A percentile compares a stretch with the other conserved stretches of the same genome.
phyloP scores from a whole-genome alignment of 108 stramenopile species.

The Discostella pseudostelligera region DNA sequence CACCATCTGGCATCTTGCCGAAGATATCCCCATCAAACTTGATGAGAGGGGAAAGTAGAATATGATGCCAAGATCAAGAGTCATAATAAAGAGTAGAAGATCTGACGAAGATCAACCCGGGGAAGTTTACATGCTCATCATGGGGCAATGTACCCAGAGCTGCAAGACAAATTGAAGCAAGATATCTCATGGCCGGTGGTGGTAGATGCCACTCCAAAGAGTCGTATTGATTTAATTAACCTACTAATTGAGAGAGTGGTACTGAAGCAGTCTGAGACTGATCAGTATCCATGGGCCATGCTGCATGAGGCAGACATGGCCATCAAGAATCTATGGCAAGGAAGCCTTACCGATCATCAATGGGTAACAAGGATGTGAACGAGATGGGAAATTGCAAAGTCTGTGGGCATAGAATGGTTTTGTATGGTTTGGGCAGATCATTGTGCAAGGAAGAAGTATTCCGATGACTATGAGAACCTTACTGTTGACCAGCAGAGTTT shows the following conservation, averaged over 20 bases:
- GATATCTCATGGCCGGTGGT: not conserved
- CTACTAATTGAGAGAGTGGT: not conserved
- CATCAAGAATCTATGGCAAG: not conserved
- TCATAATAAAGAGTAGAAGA: not conserved
- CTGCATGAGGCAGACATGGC: not conserved
- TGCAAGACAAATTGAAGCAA: constrained; percentile 3
- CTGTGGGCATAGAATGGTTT: constrained; percentile 1
- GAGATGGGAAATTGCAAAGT: constrained; percentile 8
- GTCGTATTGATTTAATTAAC: not conserved
- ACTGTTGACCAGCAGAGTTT: not conserved
- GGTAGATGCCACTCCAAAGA: not conserved
- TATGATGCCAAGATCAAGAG: not conserved
- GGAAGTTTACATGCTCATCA: constrained; percentile 1
- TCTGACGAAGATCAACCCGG: not conserved
- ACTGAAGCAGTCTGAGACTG: constrained; percentile 3
- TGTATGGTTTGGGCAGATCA: not conserved
- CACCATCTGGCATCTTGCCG: not conserved
- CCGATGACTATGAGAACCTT: not conserved
- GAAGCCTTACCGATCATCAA: not conserved
- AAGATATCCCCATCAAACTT: not conserved
- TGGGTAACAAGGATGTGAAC: not conserved
- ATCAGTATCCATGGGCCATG: not conserved
- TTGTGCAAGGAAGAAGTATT: not conserved
- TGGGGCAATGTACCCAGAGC: constrained; percentile 4
- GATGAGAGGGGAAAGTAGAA: constrained; percentile 6